Base-by-base conservation (phyloP, 1,139 yeast genomes). In the Saccharomyces hybrid region DNA sequence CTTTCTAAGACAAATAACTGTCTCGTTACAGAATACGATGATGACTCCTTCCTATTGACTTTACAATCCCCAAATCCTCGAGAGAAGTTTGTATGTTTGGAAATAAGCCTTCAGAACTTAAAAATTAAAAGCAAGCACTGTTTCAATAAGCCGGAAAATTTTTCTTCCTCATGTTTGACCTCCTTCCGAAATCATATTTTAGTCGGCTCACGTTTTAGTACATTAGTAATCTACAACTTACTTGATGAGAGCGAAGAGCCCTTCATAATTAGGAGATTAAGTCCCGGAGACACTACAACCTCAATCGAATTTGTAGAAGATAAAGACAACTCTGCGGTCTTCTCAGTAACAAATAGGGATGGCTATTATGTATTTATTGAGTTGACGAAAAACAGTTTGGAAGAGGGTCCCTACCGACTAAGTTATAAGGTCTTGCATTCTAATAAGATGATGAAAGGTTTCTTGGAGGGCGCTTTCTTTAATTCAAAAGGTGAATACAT, bases 281-380 rank as follows among this genome's bases (percentile, higher is more conserved):
- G 82, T 13, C 74, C 81, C 1, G 95, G 95, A n/a, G 96, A 88
- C 63, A 81, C 95, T 0, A 80, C 86, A 3, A 83, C 96, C 0
- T 77, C 84, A 0, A 70, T 86, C 1, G 71, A 73, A 5, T 62
- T 75, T 1, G 62, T 83, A 0, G 69, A 73, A 29, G 57, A 68
- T 2, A 50, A 54, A 0, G 31, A 57, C 0, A 60, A 63, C 7
- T 50, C 58, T 2, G 57, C 64, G 0, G 50, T 72, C 1, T 61
- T 73, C 31, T 69, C 80, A 8, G 63, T 83, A 13, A 81, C 88
- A 0, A 79, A 84, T 34, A 76, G 86, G 64, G 93, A 85, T 69
- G 90, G 91, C 0, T 75, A 73, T 27, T 86, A 83, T 61, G 70
- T 79, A 64, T 63, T 67, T 50, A 49, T 67, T n/a, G 50, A 38